phyloP scores from a whole-genome alignment of 2,329 filamentous ascomycete species.

The Fusarium aywerte region DNA sequence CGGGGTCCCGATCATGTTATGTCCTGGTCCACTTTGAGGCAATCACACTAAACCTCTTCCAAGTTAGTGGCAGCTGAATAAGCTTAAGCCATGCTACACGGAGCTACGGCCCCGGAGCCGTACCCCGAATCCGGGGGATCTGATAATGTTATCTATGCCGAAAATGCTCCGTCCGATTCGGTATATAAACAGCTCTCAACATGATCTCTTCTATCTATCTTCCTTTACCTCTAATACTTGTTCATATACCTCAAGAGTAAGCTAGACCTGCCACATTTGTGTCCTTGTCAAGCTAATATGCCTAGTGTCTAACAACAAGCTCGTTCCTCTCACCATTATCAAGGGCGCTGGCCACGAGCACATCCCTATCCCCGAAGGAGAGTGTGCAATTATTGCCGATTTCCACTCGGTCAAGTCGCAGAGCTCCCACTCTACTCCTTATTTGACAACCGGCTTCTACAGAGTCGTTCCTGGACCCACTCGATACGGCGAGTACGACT shows the following conservation, averaged over 20 bases:
- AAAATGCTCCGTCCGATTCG: neutral
- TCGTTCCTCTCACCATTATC: conserved; percentile 36
- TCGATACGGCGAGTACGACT: conserved; percentile 30
- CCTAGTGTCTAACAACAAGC: conserved; percentile 31
- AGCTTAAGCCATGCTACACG: neutral
- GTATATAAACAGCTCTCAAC: neutral
- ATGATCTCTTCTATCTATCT: too few relatives aligned
- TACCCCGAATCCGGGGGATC: conserved; percentile 4
- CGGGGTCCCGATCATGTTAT: conserved; percentile 21
- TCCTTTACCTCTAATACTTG: neutral
- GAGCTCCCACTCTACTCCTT: conserved; percentile 3
- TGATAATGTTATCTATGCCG: conserved; percentile 10
- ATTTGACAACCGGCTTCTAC: conserved; percentile 32
- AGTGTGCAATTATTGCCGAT: conserved; percentile 27
- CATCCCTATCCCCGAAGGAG: conserved; percentile 28
- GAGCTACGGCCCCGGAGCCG: conserved; percentile 17
- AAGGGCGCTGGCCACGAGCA: conserved; percentile 35
- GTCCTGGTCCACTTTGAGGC: neutral
- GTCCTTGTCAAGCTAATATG: neutral
- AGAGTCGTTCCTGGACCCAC: conserved; percentile 31
- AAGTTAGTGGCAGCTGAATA: neutral
- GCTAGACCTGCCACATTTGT: neutral
- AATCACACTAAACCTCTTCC: rapidly evolving
- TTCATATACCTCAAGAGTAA: neutral
- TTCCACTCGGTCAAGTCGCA: conserved; percentile 27